These are phyloP conservation scores for Diaporthe nobilis DNA, from an alignment of 2,329 filamentous ascomycete species.

Conservation along the genomic window DNA sequence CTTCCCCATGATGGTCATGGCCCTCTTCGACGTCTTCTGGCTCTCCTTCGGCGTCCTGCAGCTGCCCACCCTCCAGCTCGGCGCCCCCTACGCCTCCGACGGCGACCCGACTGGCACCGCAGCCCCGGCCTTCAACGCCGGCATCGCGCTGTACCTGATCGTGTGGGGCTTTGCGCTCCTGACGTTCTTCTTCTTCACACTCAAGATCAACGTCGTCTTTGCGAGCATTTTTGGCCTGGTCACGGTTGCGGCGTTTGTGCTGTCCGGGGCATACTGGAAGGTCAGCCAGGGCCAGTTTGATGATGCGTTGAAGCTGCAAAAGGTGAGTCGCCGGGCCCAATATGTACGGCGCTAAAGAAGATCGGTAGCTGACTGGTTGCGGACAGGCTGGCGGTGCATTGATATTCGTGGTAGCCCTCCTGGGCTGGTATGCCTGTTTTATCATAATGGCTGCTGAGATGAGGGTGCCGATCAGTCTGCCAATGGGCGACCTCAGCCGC, in stretches of 20 bases:
- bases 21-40: constrained; percentile 62
- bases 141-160: constrained; percentile 63
- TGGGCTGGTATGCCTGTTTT: constrained; percentile 68
- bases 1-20: constrained; percentile 67
- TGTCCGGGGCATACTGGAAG: constrained; percentile 65
- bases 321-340: constrained; percentile 50
- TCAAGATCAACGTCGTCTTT: constrained; percentile 65
- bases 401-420: constrained; percentile 60
- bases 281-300: constrained; percentile 59
- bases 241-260: constrained; percentile 59
- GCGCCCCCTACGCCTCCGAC: constrained; percentile 57
- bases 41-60: constrained; percentile 66
- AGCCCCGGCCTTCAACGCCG: constrained; percentile 62
- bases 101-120: constrained; percentile 59
- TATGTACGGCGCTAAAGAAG: rapidly evolving
- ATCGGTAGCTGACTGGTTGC: neutral
- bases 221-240: constrained; percentile 64
- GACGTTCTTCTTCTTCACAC: constrained; percentile 65
- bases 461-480: constrained; percentile 62
- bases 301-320: constrained; percentile 59
- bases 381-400: constrained; percentile 55
- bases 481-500: constrained; percentile 65
- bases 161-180: constrained; percentile 67
- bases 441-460: constrained; percentile 69
- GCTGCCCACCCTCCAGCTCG: constrained; percentile 63